phyloP scores from a whole-genome alignment of 208 protist genomes.

The Trypanosomatidae sp. region DNA sequence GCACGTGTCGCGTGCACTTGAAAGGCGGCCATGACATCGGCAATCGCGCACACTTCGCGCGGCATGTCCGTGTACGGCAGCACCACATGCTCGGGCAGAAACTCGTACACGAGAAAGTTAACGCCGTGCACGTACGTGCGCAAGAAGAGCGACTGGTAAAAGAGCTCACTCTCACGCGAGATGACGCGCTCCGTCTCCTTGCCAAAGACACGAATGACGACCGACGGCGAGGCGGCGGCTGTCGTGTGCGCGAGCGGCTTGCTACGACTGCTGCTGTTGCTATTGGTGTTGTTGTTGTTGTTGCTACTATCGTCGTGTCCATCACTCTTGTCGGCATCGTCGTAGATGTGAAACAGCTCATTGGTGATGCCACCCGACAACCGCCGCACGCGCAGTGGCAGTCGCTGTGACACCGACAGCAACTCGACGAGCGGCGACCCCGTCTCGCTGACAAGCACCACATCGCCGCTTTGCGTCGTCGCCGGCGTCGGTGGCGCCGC shows the following conservation, averaged over 20 bases:
- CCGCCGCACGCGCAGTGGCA: conserved; percentile 35
- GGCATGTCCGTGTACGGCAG: conserved; percentile 62
- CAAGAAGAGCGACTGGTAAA: conserved; percentile 83
- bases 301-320: too few species aligned
- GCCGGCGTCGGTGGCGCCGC: conserved; percentile 11
- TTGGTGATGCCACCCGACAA: conserved; percentile 85
- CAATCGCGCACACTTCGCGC: conserved; percentile 27
- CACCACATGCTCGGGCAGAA: conserved; percentile 36
- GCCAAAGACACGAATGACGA: conserved; percentile 79
- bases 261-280: too few species aligned
- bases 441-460: conserved; percentile 19
- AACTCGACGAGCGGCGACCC: conserved; percentile 12
- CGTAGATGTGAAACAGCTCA: conserved; percentile 78
- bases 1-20: conserved; percentile 66
- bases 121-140: conserved; percentile 52
- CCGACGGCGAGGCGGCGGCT: conserved; percentile 22
- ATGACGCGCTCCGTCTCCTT: conserved; percentile 86
- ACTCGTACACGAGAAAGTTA: conserved; percentile 83
- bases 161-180: conserved; percentile 78
- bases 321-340: conserved; percentile 20
- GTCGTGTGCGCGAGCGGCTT: too few species aligned
- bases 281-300: too few species aligned
- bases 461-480: conserved; percentile 15
- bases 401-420: not conserved
- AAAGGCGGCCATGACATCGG: conserved; percentile 38